Conservation (phyloP, 805 yeast genomes). For the Candida andamanensis region DNA sequence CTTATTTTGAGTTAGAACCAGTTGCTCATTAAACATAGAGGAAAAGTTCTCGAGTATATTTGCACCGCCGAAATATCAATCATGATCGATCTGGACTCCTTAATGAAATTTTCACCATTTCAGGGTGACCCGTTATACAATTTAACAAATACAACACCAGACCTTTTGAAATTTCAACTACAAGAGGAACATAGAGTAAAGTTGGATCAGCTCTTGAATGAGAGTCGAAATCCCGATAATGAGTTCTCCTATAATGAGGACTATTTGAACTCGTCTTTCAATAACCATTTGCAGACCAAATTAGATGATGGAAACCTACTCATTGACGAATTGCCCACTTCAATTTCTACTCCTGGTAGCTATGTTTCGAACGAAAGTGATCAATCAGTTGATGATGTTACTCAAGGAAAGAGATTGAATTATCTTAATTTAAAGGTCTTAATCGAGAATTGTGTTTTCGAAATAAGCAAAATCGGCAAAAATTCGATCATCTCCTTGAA, state of each 20-base stretch:
- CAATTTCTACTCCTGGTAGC: conserved; percentile 17
- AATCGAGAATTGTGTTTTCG: conserved; percentile 42
- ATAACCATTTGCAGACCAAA: conserved; percentile 27
- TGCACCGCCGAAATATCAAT: too few species aligned
- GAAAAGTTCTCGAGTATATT: too few species aligned
- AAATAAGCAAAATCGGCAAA: conserved; percentile 29
- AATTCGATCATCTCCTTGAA: conserved; percentile 29
- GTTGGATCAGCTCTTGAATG: conserved; percentile 11
- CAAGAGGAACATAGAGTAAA: conserved; percentile 33
- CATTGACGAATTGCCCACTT: conserved; percentile 16
- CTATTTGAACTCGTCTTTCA: conserved; percentile 27
- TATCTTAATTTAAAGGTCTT: conserved; percentile 38
- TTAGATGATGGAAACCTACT: conserved; percentile 23
- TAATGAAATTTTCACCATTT: conserved; percentile 34
- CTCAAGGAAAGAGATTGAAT: conserved; percentile 15
- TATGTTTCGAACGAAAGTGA: conserved; percentile 14
- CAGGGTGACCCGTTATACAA: conserved; percentile 23
- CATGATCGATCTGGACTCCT: conserved; percentile 36
- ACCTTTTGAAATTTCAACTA: conserved; percentile 38
- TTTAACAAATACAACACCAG: conserved; percentile 37
- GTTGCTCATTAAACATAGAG: too few species aligned
- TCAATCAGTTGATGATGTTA: conserved; percentile 1
- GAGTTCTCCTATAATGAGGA: conserved; percentile 10
- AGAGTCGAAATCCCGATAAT: conserved; percentile 11
- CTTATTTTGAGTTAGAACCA: too few species aligned